Evolutionary conservation across 768 basidiomycete genomes (phyloP).

Genomic region (Leccinum rimulosum): DNA sequence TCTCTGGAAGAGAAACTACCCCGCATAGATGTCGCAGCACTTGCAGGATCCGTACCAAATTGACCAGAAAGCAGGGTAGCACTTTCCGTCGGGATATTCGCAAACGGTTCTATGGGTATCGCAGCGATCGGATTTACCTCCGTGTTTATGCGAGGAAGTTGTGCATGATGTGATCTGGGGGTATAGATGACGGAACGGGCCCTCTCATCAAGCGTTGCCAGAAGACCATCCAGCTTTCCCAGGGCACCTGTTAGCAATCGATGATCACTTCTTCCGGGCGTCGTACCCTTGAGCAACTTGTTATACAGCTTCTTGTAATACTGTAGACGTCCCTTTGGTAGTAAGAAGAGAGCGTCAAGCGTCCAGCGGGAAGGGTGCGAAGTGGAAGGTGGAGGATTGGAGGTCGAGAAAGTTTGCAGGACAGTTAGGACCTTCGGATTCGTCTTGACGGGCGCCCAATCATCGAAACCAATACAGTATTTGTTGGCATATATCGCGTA

Average conservation of each 20-base stretch:
- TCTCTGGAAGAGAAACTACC: slow-evolving; percentile 53
- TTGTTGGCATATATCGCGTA: slow-evolving; percentile 79
- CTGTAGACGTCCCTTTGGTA: slow-evolving; percentile 79
- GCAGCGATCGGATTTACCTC: background rate
- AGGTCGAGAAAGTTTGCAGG: slow-evolving; percentile 64
- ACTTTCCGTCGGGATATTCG: slow-evolving; percentile 2
- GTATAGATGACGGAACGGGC: slow-evolving; percentile 35
- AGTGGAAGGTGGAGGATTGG: slow-evolving; percentile 56
- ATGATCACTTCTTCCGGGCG: slow-evolving; percentile 85
- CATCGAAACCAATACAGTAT: slow-evolving; percentile 76
- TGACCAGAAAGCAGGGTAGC: slow-evolving; percentile 20
- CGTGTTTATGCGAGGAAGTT: background rate
- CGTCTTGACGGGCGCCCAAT: slow-evolving; percentile 73
- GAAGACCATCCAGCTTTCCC: slow-evolving; percentile 73
- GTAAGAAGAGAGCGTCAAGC: slow-evolving; percentile 81
- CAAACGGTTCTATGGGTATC: background rate
- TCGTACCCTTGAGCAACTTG: slow-evolving; percentile 80
- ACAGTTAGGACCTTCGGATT: slow-evolving; percentile 71
- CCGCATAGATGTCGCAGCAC: slow-evolving; percentile 49
- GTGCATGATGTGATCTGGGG: background rate
- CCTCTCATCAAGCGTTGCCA: slow-evolving; percentile 64
- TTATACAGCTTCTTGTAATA: slow-evolving; percentile 93
- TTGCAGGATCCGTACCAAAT: slow-evolving; percentile 33
- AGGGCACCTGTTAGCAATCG: slow-evolving; percentile 74
- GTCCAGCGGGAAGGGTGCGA: slow-evolving; percentile 60